Evolutionary conservation across 2,329 filamentous ascomycete species (phyloP).

Genomic region (Macrophomina pseudophaseolina): DNA sequence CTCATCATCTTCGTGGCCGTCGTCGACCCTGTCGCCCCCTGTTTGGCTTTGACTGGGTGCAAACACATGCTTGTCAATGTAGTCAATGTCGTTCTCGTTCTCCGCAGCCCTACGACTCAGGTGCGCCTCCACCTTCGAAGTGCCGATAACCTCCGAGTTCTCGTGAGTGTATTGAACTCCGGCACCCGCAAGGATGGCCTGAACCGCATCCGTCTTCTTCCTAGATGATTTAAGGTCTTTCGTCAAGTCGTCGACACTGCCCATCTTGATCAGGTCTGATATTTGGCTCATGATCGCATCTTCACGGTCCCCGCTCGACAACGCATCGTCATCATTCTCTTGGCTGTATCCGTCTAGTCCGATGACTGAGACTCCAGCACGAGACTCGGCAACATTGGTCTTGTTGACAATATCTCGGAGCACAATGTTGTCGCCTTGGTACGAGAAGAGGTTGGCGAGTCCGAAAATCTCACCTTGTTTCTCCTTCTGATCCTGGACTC

Average conservation of each 20-base stretch:
- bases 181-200: conserved; percentile 84
- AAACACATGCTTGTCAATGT: conserved; percentile 64
- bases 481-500: conserved; percentile 81
- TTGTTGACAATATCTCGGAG: conserved; percentile 97
- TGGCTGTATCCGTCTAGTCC: conserved; percentile 71
- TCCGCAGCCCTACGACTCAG: conserved; percentile 78
- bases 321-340: conserved; percentile 49
- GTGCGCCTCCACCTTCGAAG: conserved; percentile 86
- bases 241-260: conserved; percentile 30
- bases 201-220: conserved; percentile 70
- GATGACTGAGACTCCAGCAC: conserved; percentile 79
- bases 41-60: conserved; percentile 51
- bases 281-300: conserved; percentile 75
- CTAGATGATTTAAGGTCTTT: conserved; percentile 43
- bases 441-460: conserved; percentile 82
- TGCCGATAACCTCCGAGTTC: conserved; percentile 92
- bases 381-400: conserved; percentile 93
- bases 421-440: conserved; percentile 77
- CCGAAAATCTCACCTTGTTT: conserved; percentile 96
- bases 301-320: conserved; percentile 55
- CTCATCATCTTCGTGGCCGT: conserved; percentile 30
- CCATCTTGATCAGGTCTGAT: conserved; percentile 64
- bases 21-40: conserved; percentile 12
- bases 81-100: conserved; percentile 56
- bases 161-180: conserved; percentile 96